Evolutionary conservation across 139 green algal genomes (phyloP), one percentile per base, ranked within the genome.

Genomic region (Pleodorina starrii): DNA sequence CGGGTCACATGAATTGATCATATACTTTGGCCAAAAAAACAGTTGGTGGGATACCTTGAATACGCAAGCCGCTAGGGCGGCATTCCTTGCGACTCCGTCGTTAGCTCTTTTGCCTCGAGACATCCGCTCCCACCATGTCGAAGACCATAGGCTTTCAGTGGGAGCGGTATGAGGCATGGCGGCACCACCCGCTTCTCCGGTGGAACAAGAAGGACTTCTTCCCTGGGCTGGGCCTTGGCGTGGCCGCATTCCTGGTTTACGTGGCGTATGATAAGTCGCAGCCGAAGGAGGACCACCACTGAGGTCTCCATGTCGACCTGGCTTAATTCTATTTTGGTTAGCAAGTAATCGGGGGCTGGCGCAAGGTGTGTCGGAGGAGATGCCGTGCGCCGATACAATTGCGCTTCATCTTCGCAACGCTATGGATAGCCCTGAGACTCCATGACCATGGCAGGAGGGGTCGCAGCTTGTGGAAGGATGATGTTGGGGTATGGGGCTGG

Each of bases 141-240:
- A 89, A 82, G 50, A 27, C n/a, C 19, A 29, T 93, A 10, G 93
- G 94, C 42, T 96, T 96, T 76, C 93, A 95, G 51, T 96, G 94
- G 94, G 90, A 95, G 78, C 91, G 92, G 12, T 96, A 93, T 59
- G 94, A 96, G 91, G 90, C 93, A 0, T 96, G 94, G 94, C 78
- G 94, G 17, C 89, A 93, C 27, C 94, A 96, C 32, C 94, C 94
- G 7, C 87, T 96, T 71, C 93, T 96, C 5, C 90, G 93, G 83
- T 89, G 94, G 46, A 92, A 95, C 90, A 91, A 91, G 75, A 74
- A 51, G 29, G 93, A 94, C 86, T 76, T 91, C 29, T 80, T 95
- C 69, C 94, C 94, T 29, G 94, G 94, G 21, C 86, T 96, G 23
- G 89, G 90, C 51, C 72, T 95, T 16, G 94, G 93, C 48, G 84